Evolutionary conservation across 177 flowering plant species (phyloP).

Genomic region (Tripterygium wilfordii): DNA sequence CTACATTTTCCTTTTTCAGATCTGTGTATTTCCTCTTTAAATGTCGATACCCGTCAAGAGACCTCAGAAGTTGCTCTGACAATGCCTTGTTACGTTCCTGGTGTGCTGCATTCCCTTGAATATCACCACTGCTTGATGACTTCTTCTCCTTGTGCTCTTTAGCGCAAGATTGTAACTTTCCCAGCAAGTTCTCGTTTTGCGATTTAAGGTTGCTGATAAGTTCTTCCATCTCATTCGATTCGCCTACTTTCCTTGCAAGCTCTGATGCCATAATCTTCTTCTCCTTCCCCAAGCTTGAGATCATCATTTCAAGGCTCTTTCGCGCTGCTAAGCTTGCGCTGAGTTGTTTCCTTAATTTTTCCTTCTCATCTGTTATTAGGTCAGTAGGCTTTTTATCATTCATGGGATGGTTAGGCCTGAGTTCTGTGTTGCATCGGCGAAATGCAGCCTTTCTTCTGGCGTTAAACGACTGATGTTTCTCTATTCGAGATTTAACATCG

Average conservation of each 20-base stretch:
- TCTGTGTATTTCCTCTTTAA: constrained; percentile 56
- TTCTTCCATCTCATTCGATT: constrained; percentile 60
- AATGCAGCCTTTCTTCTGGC: constrained; percentile 33
- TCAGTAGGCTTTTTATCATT: constrained; percentile 28
- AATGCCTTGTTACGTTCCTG: constrained; percentile 60
- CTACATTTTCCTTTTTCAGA: constrained; percentile 38
- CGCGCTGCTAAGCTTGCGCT: constrained; percentile 41
- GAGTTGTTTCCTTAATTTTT: constrained; percentile 40
- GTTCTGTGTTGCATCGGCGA: constrained; percentile 62
- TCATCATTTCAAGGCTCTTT: constrained; percentile 75
- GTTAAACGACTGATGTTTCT: constrained; percentile 37
- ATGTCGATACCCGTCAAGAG: constrained; percentile 58
- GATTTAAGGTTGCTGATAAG: constrained; percentile 54
- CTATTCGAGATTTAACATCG: constrained; percentile 49
- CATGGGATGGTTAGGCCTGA: constrained; percentile 21
- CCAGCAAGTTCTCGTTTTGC: constrained; percentile 59
- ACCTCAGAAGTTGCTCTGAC: constrained; percentile 60
- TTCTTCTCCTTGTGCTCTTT: constrained; percentile 37
- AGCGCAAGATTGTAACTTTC: constrained; percentile 40
- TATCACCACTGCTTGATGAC: constrained; percentile 3
- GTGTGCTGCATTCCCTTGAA: constrained; percentile 24
- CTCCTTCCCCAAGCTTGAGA: constrained; percentile 85
- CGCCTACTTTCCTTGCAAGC: constrained; percentile 56
- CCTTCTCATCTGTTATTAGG: constrained; percentile 37
- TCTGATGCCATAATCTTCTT: constrained; percentile 81